phyloP scores from a whole-genome alignment of 192 early-diverging fungal genomes.

The Nowakowskiella sp. region DNA sequence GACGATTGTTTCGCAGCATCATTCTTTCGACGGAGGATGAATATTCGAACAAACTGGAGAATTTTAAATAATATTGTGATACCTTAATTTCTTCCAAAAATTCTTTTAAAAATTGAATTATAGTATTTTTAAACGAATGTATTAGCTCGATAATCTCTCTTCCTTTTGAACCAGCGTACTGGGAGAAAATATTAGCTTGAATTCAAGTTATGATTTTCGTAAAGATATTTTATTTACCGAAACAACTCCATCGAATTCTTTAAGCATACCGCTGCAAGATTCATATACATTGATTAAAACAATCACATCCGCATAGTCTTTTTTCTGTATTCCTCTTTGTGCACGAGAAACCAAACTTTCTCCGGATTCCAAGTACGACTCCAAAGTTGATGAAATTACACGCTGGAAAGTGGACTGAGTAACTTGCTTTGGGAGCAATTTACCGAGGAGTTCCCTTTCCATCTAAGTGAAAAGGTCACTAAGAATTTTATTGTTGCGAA shows the following conservation, averaged over 20 bases:
- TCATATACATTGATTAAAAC: slow-evolving; percentile 65
- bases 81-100: slow-evolving; percentile 67
- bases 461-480: slow-evolving; percentile 24
- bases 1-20: slow-evolving; percentile 20
- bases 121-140: slow-evolving; percentile 36
- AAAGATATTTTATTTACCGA: slow-evolving; percentile 18
- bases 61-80: slow-evolving; percentile 7
- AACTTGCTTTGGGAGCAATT: slow-evolving; percentile 50
- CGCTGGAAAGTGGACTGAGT: slow-evolving; percentile 33
- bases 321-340: slow-evolving; percentile 35
- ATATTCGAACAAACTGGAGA: slow-evolving; percentile 7
- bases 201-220: slow-evolving; percentile 2
- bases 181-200: not conserved
- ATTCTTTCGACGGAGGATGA: slow-evolving; percentile 4
- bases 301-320: slow-evolving; percentile 46
- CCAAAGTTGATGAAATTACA: slow-evolving; percentile 37
- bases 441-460: slow-evolving; percentile 52
- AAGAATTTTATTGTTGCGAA: no score
- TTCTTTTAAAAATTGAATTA: slow-evolving; percentile 53
- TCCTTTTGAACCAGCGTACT: slow-evolving; percentile 38
- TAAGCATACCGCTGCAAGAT: slow-evolving; percentile 24
- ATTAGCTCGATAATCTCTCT: slow-evolving; percentile 39
- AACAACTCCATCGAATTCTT: slow-evolving; percentile 36
- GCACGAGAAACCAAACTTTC: slow-evolving; percentile 45
- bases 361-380: slow-evolving; percentile 42